Evolutionary conservation across 768 basidiomycete genomes (phyloP), one percentile per base, ranked within the genome.

Genomic region (Suillus weaverae): DNA sequence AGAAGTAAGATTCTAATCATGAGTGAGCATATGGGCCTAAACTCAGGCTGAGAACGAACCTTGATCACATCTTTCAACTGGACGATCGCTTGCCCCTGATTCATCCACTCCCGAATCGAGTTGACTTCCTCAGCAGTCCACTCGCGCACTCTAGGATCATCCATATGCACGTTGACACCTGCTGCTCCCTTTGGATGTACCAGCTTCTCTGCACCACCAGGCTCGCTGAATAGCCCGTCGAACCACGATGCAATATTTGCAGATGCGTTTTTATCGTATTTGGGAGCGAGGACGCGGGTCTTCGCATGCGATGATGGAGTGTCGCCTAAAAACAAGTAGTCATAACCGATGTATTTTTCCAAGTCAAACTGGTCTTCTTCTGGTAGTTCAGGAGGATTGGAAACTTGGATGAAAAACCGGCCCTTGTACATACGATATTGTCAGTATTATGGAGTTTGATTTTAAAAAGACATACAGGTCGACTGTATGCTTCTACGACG

Each of bases 61-160:
- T 73, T 75, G 43, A 75, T 56, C 59, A 71, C 62, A 3, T 73
- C 62, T 64, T 74, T 76, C 22, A 78, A 60, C 55, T 68, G 64
- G 6, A 73, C 66, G 8, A 75, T 60, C 33, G 68, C 69, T 11
- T 70, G 66, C n/a, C 77, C 74, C 59, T 80, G 68, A 0, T 71
- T 64, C 63, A 85, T 70, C 76, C 81, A 86, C 16, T 67, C 69
- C 30, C 73, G 69, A 56, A 81, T 73, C 18, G 71, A 62, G 0
- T 65, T 62, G 57, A 73, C 67, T 62, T 84, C 84, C 38, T 80
- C 77, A 14, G 14, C 35, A 14, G 77, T 79, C 72, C 74, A 80
- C 61, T 80, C 79, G 11, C 83, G 78, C 22, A 84, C 76, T 57
- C 83, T 74, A 1, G 67, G 73, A 54, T 75, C 77, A 54, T 76